These are phyloP conservation scores for Camelina laxa DNA, from an alignment of 345 rosid genomes.

Conservation along the genomic window DNA sequence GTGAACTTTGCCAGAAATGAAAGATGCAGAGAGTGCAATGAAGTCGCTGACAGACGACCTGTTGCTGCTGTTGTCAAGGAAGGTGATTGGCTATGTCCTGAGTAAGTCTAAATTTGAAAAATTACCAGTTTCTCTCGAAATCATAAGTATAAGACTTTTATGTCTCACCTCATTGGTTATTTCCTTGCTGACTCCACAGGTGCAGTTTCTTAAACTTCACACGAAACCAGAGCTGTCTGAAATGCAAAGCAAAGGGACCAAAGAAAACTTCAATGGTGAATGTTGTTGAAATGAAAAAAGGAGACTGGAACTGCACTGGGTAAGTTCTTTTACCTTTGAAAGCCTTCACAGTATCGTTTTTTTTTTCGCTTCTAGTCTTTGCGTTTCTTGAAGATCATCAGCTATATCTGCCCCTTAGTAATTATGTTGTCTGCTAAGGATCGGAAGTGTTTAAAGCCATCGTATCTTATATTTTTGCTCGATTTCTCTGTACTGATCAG, in stretches of 20 bases:
- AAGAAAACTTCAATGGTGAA: constrained; percentile 37
- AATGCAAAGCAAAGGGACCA: constrained; percentile 75
- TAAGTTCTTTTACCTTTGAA: constrained; percentile 43
- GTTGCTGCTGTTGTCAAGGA: constrained; percentile 57
- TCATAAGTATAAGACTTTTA: neutral
- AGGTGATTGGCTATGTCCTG: constrained; percentile 81
- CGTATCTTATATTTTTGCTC: neutral
- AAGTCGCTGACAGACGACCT: constrained; percentile 54
- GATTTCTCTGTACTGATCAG: constrained; percentile 16
- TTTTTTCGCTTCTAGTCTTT: neutral
- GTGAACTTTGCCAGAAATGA: constrained; percentile 71
- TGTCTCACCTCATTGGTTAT: constrained; percentile 18
- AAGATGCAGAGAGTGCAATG: constrained; percentile 67
- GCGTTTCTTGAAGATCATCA: neutral
- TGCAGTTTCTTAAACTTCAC: constrained; percentile 72
- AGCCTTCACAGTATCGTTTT: neutral
- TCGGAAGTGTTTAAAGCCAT: neutral
- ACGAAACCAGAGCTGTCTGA: constrained; percentile 62
- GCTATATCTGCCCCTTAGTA: neutral
- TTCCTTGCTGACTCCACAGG: constrained; percentile 45
- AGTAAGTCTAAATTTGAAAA: constrained; percentile 51
- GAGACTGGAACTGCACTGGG: constrained; percentile 83
- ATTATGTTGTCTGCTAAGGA: constrained; percentile 5
- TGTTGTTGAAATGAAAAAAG: constrained; percentile 71
- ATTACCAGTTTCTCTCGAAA: neutral